Evolutionary conservation across 106 monocot species (phyloP).

Genomic region (Ottelia alismoides): DNA sequence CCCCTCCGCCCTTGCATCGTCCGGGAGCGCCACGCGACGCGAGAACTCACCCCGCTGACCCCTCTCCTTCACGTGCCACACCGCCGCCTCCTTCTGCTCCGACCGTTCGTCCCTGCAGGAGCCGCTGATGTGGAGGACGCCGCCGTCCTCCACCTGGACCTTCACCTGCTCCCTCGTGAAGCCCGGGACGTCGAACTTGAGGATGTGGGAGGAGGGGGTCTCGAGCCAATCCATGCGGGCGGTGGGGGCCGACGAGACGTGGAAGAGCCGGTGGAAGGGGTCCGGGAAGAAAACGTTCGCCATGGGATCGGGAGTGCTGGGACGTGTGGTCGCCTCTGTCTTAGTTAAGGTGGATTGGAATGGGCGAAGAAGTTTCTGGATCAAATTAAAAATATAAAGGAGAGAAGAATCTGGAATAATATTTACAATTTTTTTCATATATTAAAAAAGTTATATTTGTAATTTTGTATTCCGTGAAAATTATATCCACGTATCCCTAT

Average conservation of each 20-base stretch:
- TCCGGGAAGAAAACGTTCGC: too few relatives aligned
- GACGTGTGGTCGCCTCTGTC: too few relatives aligned
- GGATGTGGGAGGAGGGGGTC: conserved; percentile 61
- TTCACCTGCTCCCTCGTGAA: conserved; percentile 59
- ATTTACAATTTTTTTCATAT: too few relatives aligned
- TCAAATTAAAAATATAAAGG: too few relatives aligned
- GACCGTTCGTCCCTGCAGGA: conserved; percentile 10
- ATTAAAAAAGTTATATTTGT: too few relatives aligned
- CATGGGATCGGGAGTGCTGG: too few relatives aligned
- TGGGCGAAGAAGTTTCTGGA: too few relatives aligned
- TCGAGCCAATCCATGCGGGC: conserved; percentile 81
- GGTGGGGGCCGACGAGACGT: conserved; percentile 15
- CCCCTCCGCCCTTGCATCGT: conserved; percentile 37
- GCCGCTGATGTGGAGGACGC: conserved; percentile 44
- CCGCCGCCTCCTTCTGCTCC: conserved; percentile 20
- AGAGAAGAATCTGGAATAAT: too few relatives aligned
- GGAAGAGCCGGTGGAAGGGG: conserved; percentile 60
- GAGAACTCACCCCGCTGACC: conserved; percentile 38
- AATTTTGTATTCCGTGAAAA: too few relatives aligned
- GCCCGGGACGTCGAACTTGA: conserved; percentile 72
- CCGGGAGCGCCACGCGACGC: conserved; percentile 35
- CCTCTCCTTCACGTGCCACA: conserved; percentile 49
- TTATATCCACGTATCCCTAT: too few relatives aligned
- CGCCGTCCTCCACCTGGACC: conserved; percentile 66
- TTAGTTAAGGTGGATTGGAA: too few relatives aligned